A percentile compares a stretch with the other conserved stretches of the same genome.
Evolutionary conservation across 2,329 filamentous ascomycete species (phyloP).

Genomic region (Fusarium setosum): DNA sequence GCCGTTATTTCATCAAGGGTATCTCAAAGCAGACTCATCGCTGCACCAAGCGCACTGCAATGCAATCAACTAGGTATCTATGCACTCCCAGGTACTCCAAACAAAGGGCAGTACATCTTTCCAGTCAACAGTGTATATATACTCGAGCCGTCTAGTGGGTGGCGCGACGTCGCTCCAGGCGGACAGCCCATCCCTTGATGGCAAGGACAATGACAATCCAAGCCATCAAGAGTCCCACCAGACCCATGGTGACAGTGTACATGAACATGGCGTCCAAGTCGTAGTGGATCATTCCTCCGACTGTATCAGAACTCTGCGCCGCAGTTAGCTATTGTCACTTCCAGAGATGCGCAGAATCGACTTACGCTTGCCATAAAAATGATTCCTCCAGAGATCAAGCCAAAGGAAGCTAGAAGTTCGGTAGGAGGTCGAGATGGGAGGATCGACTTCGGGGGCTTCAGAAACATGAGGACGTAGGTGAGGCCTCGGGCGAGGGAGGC

Average conservation of each 20-base stretch:
- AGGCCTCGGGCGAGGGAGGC: constrained; percentile 81
- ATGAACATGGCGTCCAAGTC: constrained; percentile 91
- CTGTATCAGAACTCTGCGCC: constrained; percentile 76
- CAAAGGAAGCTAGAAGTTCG: constrained; percentile 89
- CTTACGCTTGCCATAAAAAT: constrained; percentile 92
- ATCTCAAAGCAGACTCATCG: constrained; percentile 38
- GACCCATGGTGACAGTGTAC: constrained; percentile 87
- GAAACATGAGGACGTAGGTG: constrained; percentile 83
- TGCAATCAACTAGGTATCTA: constrained; percentile 9
- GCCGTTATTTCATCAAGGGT: constrained; percentile 38
- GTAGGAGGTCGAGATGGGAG: constrained; percentile 88
- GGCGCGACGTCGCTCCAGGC: constrained; percentile 51
- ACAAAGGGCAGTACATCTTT: neutral
- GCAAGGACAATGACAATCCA: constrained; percentile 83
- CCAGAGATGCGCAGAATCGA: constrained; percentile 36
- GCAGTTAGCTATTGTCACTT: constrained; percentile 34
- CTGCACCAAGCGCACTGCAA: constrained; percentile 10
- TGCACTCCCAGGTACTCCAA: neutral
- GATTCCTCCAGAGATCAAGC: constrained; percentile 85
- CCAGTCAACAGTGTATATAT: neutral
- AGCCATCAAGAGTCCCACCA: constrained; percentile 86
- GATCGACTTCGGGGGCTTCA: constrained; percentile 83
- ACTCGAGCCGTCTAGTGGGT: constrained; percentile 1
- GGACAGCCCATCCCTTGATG: constrained; percentile 86
- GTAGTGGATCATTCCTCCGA: constrained; percentile 81